Base-by-base conservation (phyloP, 257 asterid genomes). In the Striga asiatica region DNA sequence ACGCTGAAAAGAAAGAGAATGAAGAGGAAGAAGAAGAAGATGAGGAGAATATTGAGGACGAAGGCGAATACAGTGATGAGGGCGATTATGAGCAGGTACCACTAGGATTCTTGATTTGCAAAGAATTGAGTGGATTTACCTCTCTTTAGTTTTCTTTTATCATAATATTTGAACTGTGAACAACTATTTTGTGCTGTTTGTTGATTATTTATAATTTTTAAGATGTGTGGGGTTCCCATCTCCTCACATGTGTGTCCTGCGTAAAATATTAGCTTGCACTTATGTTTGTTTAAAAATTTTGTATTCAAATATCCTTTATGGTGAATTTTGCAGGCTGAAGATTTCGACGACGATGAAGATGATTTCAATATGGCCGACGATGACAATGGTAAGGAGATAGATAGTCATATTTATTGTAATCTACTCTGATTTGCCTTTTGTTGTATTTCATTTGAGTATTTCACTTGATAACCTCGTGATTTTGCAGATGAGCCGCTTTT, bases 281-380 rank as follows among this genome's bases (percentile, higher is more conserved):
- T 4, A 20, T 38, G 14, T 31, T 24, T 59, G 19, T 47, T 66
- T 56, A 34, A 63, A 45, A 56, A 28, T n/a, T 39, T 14, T 25
- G n/a, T 19, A 37, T n/a, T n/a, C n/a, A n/a, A n/a, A n/a, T n/a
- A n/a, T n/a, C n/a, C n/a, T n/a, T n/a, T n/a, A n/a, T n/a, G n/a
- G n/a, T 41, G 12, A 17, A 38, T 58, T 14, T 17, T 61, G 37
- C 84, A 82, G 89, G 61, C 51, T 46, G 71, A 61, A 63, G 68
- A 77, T 66, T 81, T 61, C 65, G 94, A 87, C 29, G 96, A 87
- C 8, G 96, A 87, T 62, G 94, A 83, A 62, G 93, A 79, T 39
- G 94, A 81, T 62, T 81, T 8, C 62, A 83, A 83, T 68, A 64
- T 67, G 92, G 64, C 60, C 0, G 86, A 74, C 2, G 88, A 79